These are phyloP conservation scores for Podochytrium sp. DNA, from an alignment of 192 early-diverging fungal species.

Conservation along the genomic window DNA sequence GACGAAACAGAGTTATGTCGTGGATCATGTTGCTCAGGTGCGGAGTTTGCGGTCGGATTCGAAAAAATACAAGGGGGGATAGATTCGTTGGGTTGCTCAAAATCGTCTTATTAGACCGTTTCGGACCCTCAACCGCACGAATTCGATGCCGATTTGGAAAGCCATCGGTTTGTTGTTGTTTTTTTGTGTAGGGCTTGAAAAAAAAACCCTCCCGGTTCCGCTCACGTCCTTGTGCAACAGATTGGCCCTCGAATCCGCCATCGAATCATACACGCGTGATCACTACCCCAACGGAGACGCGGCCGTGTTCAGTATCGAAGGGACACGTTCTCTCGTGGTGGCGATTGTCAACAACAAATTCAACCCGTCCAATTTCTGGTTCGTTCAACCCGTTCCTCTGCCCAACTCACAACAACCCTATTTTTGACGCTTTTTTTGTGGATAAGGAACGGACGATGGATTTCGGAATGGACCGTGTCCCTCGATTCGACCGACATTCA, in stretches of 20 bases:
- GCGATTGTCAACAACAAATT: constrained; percentile 89
- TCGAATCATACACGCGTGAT: constrained; percentile 67
- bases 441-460: constrained; percentile 89
- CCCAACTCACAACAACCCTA: neutral
- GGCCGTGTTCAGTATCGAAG: constrained; percentile 67
- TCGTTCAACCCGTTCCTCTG: no score
- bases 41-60: no score
- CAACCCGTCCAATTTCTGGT: constrained; percentile 94
- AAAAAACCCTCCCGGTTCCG: neutral
- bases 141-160: constrained; percentile 35
- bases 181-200: neutral
- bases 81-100: neutral
- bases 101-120: constrained; percentile 36
- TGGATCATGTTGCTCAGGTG: constrained; percentile 76
- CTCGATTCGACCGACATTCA: constrained; percentile 62
- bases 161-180: constrained; percentile 38
- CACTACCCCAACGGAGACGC: constrained; percentile 80
- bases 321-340: constrained; percentile 52
- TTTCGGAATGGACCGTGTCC: constrained; percentile 78
- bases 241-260: constrained; percentile 65
- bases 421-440: neutral
- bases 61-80: constrained; percentile 5
- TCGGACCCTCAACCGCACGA: constrained; percentile 51
- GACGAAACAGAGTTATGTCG: constrained; percentile 67
- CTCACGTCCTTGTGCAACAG: constrained; percentile 25